Conservation (phyloP, 345 rosid genomes). For the Luvunga scandens region DNA sequence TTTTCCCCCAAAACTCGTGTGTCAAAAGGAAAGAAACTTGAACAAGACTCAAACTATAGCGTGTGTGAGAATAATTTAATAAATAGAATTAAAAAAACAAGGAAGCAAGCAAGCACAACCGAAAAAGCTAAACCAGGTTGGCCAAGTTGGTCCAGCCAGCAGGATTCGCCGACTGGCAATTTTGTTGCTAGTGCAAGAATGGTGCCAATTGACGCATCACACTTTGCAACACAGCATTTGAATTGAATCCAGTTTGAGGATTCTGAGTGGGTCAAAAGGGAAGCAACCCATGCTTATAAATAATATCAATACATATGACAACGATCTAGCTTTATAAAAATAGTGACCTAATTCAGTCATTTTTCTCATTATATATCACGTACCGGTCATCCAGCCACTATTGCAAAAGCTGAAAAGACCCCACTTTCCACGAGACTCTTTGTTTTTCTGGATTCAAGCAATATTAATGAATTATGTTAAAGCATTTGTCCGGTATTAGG, state of each 20-base stretch:
- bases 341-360: not conserved
- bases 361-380: not conserved
- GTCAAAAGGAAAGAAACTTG: not conserved
- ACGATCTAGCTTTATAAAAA: not conserved
- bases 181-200: not conserved
- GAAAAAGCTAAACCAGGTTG: slow-evolving; percentile 24
- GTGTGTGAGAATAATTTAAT: not conserved
- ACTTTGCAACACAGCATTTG: not conserved
- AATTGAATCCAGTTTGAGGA: not conserved
- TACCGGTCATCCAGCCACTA: not conserved
- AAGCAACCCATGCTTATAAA: no score
- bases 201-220: slow-evolving; percentile 11
- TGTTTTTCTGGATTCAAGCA: not conserved
- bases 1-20: not conserved
- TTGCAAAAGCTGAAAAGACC: slow-evolving; percentile 13
- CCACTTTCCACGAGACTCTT: not conserved
- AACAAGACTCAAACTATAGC: no score
- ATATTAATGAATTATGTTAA: not conserved
- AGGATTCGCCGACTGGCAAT: slow-evolving; percentile 25
- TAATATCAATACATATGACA: not conserved
- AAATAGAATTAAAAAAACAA: not conserved
- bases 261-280: not conserved
- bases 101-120: slow-evolving; percentile 8
- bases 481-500: no score
- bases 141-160: slow-evolving; percentile 29